Evolutionary conservation across 768 basidiomycete genomes (phyloP), one percentile per base, ranked within the genome.

Genomic region (Suillus weaverae): DNA sequence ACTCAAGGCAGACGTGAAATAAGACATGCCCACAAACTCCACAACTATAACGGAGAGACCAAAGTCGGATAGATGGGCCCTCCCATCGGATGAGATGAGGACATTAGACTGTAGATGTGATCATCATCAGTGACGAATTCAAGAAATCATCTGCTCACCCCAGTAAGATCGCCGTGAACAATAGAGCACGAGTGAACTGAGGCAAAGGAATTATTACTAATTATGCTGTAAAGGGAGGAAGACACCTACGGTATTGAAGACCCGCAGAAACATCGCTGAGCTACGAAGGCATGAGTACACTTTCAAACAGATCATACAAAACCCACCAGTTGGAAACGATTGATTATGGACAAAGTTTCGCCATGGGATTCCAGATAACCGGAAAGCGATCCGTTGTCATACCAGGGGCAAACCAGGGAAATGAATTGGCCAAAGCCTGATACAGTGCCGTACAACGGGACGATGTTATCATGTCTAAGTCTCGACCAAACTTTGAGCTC

Each of bases 41-140:
- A 46, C 61, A 32, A 69, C 39, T 2, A 70, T 5, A 20, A 54
- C 69, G n/a, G 66, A 71, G 5, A 83, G 72, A 4, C 83, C 82
- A 65, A 84, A 84, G 66, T 84, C 83, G 16, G 80, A 74, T 7
- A 83, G 71, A 43, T 76, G 79, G 1, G 81, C 81, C 22, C 71
- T 70, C 3, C 76, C 74, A 5, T 72, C 62, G 13, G 70, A 72
- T 9, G 75, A 74, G 18, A 83, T 75, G 22, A 84, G 77, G 18
- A 83, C 77, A 63, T 84, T 84, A 32, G 78, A 78, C 81, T 82
- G 20, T 33, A 50, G 32, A 39, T 32, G 3, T 10, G 54, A 30
- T 16, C 7, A 33, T 35, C 41, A 6, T 30, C 16, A 20, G 30
- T 20, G 18, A 35, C 8, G 4, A 16, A 57, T 33, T 26, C 13